These are phyloP conservation scores for Fusarium sp. DNA, from an alignment of 2,329 filamentous ascomycete genomes.

Conservation along the genomic window DNA sequence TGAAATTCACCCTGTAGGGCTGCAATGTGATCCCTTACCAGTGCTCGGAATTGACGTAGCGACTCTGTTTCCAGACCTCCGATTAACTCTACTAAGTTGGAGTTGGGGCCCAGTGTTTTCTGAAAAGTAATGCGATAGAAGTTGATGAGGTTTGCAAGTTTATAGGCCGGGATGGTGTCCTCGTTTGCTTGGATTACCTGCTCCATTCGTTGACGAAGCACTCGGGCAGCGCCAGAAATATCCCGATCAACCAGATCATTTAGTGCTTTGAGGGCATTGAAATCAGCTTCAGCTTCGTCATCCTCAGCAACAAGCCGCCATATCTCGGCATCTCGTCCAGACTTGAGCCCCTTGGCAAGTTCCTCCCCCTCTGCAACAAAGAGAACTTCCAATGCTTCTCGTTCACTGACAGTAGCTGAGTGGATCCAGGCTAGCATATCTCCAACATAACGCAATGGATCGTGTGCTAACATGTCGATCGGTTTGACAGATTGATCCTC, in stretches of 20 bases:
- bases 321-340: constrained; percentile 82
- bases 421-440: constrained; percentile 99
- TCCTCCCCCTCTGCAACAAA: constrained; percentile 93
- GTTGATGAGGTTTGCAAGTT: constrained; percentile 85
- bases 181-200: constrained; percentile 94
- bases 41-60: constrained; percentile 81
- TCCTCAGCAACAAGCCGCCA: constrained; percentile 77
- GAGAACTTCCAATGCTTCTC: constrained; percentile 88
- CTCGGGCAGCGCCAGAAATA: constrained; percentile 80
- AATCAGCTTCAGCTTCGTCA: constrained; percentile 64
- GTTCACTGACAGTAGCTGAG: constrained; percentile 91
- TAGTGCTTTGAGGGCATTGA: constrained; percentile 84
- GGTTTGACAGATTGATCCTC: constrained; percentile 78
- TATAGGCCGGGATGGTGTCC: constrained; percentile 88
- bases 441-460: constrained; percentile 89
- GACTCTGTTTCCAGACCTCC: constrained; percentile 78
- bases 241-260: constrained; percentile 89
- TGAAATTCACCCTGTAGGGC: constrained; percentile 78
- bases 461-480: constrained; percentile 93
- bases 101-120: constrained; percentile 77
- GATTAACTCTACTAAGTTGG: constrained; percentile 76
- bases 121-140: constrained; percentile 91
- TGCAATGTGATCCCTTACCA: constrained; percentile 83
- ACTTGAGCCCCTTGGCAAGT: constrained; percentile 83
- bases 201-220: constrained; percentile 90